Evolutionary conservation across 164 flowering plant species (phyloP), one percentile per base, ranked within the genome.

Genomic region (Macadamia integrifolia): DNA sequence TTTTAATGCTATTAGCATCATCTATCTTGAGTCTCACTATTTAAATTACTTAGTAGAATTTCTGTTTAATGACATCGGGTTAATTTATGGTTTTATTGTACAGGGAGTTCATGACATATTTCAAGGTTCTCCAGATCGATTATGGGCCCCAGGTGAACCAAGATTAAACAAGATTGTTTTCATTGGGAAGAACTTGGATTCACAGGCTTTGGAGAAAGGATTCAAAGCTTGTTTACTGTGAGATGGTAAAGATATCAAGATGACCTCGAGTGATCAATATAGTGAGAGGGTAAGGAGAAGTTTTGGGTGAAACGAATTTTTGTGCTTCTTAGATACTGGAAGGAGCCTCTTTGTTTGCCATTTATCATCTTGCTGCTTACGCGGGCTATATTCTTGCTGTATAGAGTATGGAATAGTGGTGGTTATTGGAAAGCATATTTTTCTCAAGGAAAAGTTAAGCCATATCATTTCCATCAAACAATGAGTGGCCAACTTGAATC

Each of bases 91-190:
- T 61, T 72, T 71, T 29, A 58, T 69, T 67, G 18, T 15, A 70
- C 89, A 93, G 97, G 99, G 99, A 50, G 99, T 94, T 49, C 99
- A 94, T 74, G 99, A 94, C 64, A 86, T 94, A 78, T 94, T 94
- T 80, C 97, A 94, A 79, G 99, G 98, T 23, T 94, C 98, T 9
- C 97, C 97, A 1, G 97, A 94, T 69, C 77, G 98, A 70, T 65
- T 73, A 50, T 94, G 98, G 98, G 84, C 82, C 1, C 71, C 86
- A 58, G 87, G 90, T 32, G 98, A 94, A 67, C 80, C 87, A 23
- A 84, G 97, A 71, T 57, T 77, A 62, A 94, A 92, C 90, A 94
- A 94, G 84, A 85, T 94, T 29, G 97, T 92, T 35, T 94, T 94
- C 79, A 94, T 94, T 18, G 98, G 98, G 55, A 94, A 86, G 81